Percentiles rank a stretch among this genome's conserved stretches.
Evolutionary conservation across 73 alveolate genomes (phyloP).

Genomic region (Paramecium primaurelia): DNA sequence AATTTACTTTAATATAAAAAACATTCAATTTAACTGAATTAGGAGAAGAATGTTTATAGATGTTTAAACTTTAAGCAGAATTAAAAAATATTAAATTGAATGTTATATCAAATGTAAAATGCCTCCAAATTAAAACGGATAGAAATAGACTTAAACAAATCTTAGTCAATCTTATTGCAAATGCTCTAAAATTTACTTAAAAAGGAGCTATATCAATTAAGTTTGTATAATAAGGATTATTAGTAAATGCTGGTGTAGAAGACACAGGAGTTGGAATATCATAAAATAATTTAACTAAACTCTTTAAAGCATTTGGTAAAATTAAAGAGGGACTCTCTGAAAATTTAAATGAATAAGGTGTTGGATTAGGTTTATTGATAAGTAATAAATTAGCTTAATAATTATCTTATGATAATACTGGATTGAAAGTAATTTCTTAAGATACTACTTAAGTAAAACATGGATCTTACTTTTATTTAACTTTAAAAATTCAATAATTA

Average conservation of each 20-base stretch:
- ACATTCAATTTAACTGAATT: not conserved
- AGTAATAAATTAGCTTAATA: slow-evolving; percentile 11
- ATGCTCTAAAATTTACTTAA: slow-evolving; percentile 65
- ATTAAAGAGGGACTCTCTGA: not conserved
- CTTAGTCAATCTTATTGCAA: slow-evolving; percentile 65
- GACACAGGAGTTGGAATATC: slow-evolving; percentile 71
- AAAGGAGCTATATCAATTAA: slow-evolving; percentile 60
- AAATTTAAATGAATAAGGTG: not conserved
- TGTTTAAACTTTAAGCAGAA: slow-evolving; percentile 58
- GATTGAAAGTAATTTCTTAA: not conserved
- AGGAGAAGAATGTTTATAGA: slow-evolving; percentile 1
- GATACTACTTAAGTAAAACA: not conserved
- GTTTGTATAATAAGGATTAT: not conserved
- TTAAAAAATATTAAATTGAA: not conserved
- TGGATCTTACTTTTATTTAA: slow-evolving; percentile 23
- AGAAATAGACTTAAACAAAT: slow-evolving; percentile 62
- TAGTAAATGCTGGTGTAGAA: slow-evolving; percentile 45
- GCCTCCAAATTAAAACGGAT: slow-evolving; percentile 15
- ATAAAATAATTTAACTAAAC: slow-evolving; percentile 33
- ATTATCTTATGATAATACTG: not conserved
- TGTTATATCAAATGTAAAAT: not conserved
- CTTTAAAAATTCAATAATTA: not conserved
- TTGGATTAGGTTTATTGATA: slow-evolving; percentile 33
- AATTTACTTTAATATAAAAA: not conserved
- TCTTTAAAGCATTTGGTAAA: slow-evolving; percentile 65